Percentiles rank a stretch among this genome's conserved stretches.
Evolutionary conservation across 495 filamentous ascomycete genomes (phyloP).

Genomic region (Podospora fimiseda): DNA sequence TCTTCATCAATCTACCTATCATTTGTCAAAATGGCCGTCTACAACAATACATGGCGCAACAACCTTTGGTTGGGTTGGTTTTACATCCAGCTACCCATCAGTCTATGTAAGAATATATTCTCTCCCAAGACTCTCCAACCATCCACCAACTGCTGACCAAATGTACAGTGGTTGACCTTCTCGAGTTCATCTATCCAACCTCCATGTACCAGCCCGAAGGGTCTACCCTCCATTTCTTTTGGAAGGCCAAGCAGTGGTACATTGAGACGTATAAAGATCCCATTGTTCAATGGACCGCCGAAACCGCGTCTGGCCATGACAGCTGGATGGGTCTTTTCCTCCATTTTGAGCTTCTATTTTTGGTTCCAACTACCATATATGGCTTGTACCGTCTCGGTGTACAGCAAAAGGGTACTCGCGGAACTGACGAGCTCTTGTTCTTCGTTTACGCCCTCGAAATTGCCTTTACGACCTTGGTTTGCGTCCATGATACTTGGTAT

Average conservation of each 20-base stretch:
- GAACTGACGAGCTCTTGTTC: conserved; percentile 55
- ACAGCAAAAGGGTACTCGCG: conserved; percentile 30
- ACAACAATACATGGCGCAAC: conserved; percentile 32
- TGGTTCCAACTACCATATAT: conserved; percentile 64
- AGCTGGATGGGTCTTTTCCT: conserved; percentile 66
- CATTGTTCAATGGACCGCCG: conserved; percentile 59
- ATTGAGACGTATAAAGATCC: conserved; percentile 66
- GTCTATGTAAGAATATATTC: conserved; percentile 48
- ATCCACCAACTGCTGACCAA: neutral
- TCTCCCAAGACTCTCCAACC: no score
- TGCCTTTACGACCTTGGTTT: conserved; percentile 65
- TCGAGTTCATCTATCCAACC: conserved; percentile 53
- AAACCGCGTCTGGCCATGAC: conserved; percentile 23
- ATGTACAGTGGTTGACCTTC: conserved; percentile 55
- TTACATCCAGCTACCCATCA: conserved; percentile 57
- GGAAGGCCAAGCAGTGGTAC: conserved; percentile 54
- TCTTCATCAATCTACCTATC: neutral
- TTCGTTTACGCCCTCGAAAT: conserved; percentile 64
- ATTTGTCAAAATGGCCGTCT: conserved; percentile 27
- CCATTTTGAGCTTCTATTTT: conserved; percentile 62
- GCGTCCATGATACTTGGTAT: conserved; percentile 50
- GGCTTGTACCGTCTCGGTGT: conserved; percentile 28
- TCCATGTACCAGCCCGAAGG: conserved; percentile 40
- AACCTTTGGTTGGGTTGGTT: conserved; percentile 67
- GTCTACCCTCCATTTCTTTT: conserved; percentile 42